Evolutionary conservation across 2,329 filamentous ascomycete species (phyloP), one percentile per base, ranked within the genome.

Genomic region (Sporothrix euskadiensis): DNA sequence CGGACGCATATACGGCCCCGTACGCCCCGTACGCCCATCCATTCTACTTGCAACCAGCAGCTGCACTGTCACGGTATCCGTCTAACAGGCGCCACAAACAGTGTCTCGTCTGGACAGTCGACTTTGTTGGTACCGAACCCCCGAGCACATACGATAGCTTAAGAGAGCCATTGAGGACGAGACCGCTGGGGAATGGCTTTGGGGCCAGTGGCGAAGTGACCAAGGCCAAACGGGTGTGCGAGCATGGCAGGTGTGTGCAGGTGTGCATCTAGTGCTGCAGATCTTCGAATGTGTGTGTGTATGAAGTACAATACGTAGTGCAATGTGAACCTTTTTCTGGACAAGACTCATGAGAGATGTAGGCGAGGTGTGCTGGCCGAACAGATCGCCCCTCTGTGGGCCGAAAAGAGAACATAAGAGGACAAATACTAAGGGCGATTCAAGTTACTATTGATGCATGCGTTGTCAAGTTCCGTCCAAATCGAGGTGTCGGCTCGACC

Each of bases 331-430:
- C 26, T 39, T 44, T 22, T 47, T 26, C n/a, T 26, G 22, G 52
- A 26, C 52, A 56, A 14, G 10, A 12, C 16, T n/a, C n/a, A 26
- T n/a, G 41, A 35, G 35, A 8, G 19, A 66, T 30, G 39, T 12
- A 16, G 22, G 61, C 10, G 41, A 66, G 61, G 39, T 66, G 61
- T 30, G 39, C 14, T 47, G 61, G 61, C 61, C 19, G 14, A 26
- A 66, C 39, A 39, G 61, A 66, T 66, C 61, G 39, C 61, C 61
- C 39, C 39, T 66, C 61, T 66, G 61, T 22, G 61, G 39, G 39
- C 39, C 22, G 30, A 26, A n/a, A 47, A 66, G 22, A 49, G 14
- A 49, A 49, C 4, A 6, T 16, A 19, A 49, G 14, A 49, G 44
- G 10, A 12, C 10, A 47, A 49, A 49, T 49, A 16, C 12, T 6